phyloP scores from a whole-genome alignment of 192 early-diverging fungal genomes.

The Spinellus fusiger region DNA sequence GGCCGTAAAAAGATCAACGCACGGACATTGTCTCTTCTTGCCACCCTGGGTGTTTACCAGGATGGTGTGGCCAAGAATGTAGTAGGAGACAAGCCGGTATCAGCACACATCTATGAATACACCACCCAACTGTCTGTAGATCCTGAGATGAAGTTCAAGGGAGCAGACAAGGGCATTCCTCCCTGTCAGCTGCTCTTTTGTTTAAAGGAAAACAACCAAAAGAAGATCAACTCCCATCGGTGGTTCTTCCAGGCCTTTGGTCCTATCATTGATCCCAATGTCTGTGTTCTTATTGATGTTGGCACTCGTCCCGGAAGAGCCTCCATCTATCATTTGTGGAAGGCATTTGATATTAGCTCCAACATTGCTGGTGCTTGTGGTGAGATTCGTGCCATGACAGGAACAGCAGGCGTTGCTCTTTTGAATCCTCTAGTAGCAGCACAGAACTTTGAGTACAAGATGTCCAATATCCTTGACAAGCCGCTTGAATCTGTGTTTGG shows the following conservation, averaged over 20 bases:
- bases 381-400: slow-evolving; percentile 65
- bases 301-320: slow-evolving; percentile 71
- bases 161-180: slow-evolving; percentile 56
- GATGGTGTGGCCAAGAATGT: slow-evolving; percentile 66
- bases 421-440: slow-evolving; percentile 74
- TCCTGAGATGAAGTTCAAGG: slow-evolving; percentile 65
- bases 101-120: slow-evolving; percentile 67
- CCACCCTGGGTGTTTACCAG: slow-evolving; percentile 74
- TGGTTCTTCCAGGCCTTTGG: slow-evolving; percentile 66
- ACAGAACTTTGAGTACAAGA: slow-evolving; percentile 83
- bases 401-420: slow-evolving; percentile 41
- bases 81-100: slow-evolving; percentile 58
- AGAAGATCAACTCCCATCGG: slow-evolving; percentile 84
- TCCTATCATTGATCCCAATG: slow-evolving; percentile 47
- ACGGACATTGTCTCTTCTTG: slow-evolving; percentile 57
- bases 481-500: slow-evolving; percentile 77
- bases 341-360: slow-evolving; percentile 66
- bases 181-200: slow-evolving; percentile 81
- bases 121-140: slow-evolving; percentile 74
- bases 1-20: slow-evolving; percentile 65
- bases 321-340: slow-evolving; percentile 77
- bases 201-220: slow-evolving; percentile 89
- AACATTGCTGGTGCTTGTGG: slow-evolving; percentile 80
- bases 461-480: slow-evolving; percentile 73
- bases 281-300: slow-evolving; percentile 68